phyloP scores from a whole-genome alignment of 1,284 basidiomycete genomes.

The Austroboletus novae-zelandiae region DNA sequence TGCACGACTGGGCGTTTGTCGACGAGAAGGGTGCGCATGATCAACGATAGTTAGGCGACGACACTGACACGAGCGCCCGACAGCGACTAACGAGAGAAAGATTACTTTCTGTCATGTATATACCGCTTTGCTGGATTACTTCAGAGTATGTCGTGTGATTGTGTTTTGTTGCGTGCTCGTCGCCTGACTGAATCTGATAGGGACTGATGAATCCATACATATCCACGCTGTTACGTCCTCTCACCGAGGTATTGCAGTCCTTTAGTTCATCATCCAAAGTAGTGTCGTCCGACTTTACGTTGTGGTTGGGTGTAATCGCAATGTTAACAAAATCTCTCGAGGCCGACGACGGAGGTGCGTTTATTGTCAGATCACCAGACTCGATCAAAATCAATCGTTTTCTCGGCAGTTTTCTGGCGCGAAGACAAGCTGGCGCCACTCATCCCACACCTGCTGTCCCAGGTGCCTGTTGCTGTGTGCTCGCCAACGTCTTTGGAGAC shows the following conservation, averaged over 20 bases:
- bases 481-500: conserved; percentile 7
- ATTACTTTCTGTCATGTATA: conserved; percentile 76
- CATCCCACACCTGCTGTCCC: conserved; percentile 26
- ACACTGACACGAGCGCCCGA: not conserved
- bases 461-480: conserved; percentile 19
- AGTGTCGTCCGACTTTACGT: conserved; percentile 29
- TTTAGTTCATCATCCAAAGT: conserved; percentile 32
- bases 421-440: conserved; percentile 65
- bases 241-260: conserved; percentile 61
- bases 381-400: not conserved
- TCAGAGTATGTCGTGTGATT: conserved; percentile 59
- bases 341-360: conserved; percentile 79
- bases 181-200: conserved; percentile 36
- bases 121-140: conserved; percentile 72
- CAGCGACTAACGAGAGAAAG: conserved; percentile 46
- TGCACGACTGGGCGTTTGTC: conserved; percentile 94
- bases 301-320: conserved; percentile 70
- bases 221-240: conserved; percentile 70
- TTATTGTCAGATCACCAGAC: not conserved
- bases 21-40: conserved; percentile 47
- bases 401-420: conserved; percentile 77
- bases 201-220: conserved; percentile 90
- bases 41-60: not conserved
- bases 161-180: not conserved
- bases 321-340: conserved; percentile 71